Conservation (phyloP, 106 monocot genomes). For the Gastrodia elata region DNA sequence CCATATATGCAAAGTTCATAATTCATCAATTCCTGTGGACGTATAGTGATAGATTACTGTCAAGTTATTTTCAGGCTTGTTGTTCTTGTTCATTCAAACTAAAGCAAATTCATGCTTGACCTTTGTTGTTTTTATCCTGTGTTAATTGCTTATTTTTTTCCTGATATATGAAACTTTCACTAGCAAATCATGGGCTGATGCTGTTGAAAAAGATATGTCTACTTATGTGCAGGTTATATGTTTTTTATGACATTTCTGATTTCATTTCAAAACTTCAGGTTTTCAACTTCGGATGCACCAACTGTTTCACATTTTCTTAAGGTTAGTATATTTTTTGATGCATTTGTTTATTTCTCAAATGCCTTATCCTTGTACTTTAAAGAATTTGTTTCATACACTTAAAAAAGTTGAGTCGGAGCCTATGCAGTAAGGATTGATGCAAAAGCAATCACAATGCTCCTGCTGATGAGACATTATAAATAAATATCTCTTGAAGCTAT, state of each 20-base stretch:
- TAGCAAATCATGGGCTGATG: background rate
- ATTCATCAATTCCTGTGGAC: background rate
- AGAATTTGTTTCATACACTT: background rate
- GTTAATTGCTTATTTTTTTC: constrained; percentile 1
- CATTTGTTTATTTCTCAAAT: background rate
- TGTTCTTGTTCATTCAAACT: background rate
- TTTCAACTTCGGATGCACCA: constrained; percentile 13
- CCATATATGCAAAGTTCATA: background rate
- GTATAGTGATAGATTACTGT: background rate
- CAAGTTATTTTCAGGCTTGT: background rate
- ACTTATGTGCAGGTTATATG: too few relatives aligned
- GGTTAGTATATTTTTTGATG: constrained; percentile 13
- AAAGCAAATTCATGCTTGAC: background rate
- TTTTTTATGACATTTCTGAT: constrained; percentile 1
- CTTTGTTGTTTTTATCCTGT: background rate
- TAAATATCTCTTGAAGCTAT: background rate
- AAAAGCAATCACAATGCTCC: background rate
- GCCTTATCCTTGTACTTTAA: background rate
- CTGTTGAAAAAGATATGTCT: too few relatives aligned
- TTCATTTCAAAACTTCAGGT: constrained; percentile 9
- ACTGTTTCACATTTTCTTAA: constrained; percentile 11
- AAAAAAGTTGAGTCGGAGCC: background rate
- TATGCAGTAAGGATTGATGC: background rate
- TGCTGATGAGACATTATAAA: background rate
- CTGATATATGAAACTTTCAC: background rate